phyloP scores from a whole-genome alignment of 257 asterid genomes.

The Parsonsia alboflavescens region DNA sequence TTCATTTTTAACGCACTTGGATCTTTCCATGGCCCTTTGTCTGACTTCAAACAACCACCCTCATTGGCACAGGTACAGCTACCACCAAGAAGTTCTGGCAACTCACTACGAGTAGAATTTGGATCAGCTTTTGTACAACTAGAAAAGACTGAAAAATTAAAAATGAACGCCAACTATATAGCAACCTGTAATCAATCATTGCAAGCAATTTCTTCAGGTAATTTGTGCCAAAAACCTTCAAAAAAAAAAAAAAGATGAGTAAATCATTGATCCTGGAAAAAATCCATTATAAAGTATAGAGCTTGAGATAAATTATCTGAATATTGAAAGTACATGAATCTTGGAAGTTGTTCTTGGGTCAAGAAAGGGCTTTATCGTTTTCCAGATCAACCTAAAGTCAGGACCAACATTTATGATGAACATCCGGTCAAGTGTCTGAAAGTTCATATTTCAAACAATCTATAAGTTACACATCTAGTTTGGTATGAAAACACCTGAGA shows the following conservation, averaged over 20 bases:
- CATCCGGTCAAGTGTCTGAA: constrained; percentile 49
- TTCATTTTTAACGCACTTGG: constrained; percentile 15
- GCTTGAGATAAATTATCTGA: neutral
- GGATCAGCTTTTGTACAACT: neutral
- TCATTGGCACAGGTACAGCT: constrained; percentile 41
- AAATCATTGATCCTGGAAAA: neutral
- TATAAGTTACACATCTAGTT: neutral
- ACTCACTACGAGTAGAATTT: constrained; percentile 33
- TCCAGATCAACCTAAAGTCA: constrained; percentile 53
- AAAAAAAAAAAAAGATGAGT: neutral
- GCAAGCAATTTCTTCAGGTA: constrained; percentile 46
- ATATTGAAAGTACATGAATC: constrained; percentile 35
- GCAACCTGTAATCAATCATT: constrained; percentile 45
- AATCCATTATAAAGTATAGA: neutral
- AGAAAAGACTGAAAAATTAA: neutral
- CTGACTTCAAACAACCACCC: constrained; percentile 58
- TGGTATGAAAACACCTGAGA: neutral
- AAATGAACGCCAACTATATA: neutral
- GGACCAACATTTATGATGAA: constrained; percentile 54
- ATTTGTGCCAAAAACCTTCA: constrained; percentile 49
- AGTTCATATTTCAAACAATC: neutral
- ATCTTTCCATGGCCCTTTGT: constrained; percentile 62
- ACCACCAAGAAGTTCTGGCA: constrained; percentile 60
- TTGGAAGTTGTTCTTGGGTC: constrained; percentile 47
- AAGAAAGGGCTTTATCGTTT: constrained; percentile 50